Conservation (phyloP, 202 grass and related monocot species). For the Digitaria exilis region DNA sequence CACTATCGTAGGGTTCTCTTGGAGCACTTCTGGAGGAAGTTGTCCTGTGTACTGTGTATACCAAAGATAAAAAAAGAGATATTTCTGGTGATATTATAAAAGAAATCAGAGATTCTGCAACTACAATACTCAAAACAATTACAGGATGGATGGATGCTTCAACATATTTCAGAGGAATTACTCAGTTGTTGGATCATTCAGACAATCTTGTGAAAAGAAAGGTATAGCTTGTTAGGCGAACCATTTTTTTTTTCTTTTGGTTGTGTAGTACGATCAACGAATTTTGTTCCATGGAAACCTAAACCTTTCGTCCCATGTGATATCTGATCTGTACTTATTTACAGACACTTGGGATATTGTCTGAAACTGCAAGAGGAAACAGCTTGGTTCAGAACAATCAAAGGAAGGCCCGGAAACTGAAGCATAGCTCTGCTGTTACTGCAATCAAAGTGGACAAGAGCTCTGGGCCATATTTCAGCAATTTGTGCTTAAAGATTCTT, state of each 20-base stretch:
- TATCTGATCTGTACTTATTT: constrained; percentile 37
- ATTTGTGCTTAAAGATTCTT: constrained; percentile 77
- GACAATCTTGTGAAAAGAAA: constrained; percentile 69
- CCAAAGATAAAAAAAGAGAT: constrained; percentile 53
- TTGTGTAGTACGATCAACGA: background rate
- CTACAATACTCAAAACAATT: constrained; percentile 58
- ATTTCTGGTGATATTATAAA: constrained; percentile 52
- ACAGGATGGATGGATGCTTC: constrained; percentile 80
- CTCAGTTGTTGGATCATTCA: constrained; percentile 66
- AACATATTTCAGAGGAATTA: constrained; percentile 77
- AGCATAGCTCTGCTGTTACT: constrained; percentile 37
- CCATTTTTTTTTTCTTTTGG: background rate
- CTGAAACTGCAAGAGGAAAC: constrained; percentile 66
- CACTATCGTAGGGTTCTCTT: constrained; percentile 64
- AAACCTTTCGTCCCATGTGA: background rate
- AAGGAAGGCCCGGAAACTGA: constrained; percentile 55
- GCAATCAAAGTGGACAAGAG: constrained; percentile 54
- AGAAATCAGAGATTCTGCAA: constrained; percentile 53
- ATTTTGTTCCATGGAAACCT: constrained; percentile 12
- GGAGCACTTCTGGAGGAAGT: constrained; percentile 82
- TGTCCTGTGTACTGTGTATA: constrained; percentile 57
- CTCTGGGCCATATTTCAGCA: constrained; percentile 49
- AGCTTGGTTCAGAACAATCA: constrained; percentile 59
- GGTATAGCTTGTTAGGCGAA: constrained; percentile 21
- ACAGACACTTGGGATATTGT: constrained; percentile 74